Conservation (phyloP, 2,329 filamentous ascomycete genomes). For the Fusarium beomiforme region DNA sequence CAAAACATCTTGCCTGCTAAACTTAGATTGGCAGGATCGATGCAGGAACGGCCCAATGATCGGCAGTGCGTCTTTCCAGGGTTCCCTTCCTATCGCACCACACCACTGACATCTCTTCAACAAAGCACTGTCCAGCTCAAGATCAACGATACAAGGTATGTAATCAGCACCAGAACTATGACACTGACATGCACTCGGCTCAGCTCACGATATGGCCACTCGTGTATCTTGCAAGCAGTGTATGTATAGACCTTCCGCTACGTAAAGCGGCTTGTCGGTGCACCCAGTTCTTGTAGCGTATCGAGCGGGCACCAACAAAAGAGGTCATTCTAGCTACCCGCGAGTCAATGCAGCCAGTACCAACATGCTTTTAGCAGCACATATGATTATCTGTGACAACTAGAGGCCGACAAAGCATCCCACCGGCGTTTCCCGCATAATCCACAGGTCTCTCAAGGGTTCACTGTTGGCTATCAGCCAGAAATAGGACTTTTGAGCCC, state of each 20-base stretch:
- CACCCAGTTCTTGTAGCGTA: not conserved
- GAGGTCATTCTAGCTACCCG: not conserved
- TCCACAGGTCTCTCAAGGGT: constrained; percentile 2
- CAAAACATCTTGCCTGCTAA: not conserved
- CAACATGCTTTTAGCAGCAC: constrained; percentile 11
- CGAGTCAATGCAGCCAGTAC: not conserved
- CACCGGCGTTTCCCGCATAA: constrained; percentile 4
- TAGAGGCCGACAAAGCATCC: constrained; percentile 10
- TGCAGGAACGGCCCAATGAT: constrained; percentile 28
- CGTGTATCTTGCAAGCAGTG: not conserved
- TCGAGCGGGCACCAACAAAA: not conserved
- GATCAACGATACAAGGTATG: constrained; percentile 1
- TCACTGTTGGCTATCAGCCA: constrained; percentile 15
- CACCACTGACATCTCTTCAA: constrained; percentile 12
- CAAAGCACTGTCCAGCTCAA: constrained; percentile 15
- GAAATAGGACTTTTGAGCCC: constrained; percentile 31
- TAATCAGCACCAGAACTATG: not conserved
- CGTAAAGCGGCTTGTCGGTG: not conserved
- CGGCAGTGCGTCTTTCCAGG: constrained; percentile 26
- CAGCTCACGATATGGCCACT: not conserved
- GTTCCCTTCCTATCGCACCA: constrained; percentile 12
- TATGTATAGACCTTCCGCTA: not conserved
- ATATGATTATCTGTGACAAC: constrained; percentile 2
- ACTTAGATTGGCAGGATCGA: constrained; percentile 23
- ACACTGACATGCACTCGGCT: not conserved